A percentile compares a stretch with the other conserved stretches of the same genome.
phyloP scores from a whole-genome alignment of 2,329 filamentous ascomycete genomes.

The Colletotrichum cordylinicola region DNA sequence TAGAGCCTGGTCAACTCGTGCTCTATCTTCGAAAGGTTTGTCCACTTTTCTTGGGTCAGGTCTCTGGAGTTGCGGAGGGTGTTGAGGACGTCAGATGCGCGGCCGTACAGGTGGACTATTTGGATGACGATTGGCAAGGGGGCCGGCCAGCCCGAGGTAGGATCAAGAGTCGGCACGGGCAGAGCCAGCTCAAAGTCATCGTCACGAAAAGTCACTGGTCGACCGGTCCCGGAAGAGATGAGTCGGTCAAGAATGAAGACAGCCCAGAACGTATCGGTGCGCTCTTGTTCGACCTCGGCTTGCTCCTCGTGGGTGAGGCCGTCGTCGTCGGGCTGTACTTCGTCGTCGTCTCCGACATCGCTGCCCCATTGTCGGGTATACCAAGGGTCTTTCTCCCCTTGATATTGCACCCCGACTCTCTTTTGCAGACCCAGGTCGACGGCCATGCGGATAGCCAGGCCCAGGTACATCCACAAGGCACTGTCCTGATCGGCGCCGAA shows the following conservation, averaged over 20 bases:
- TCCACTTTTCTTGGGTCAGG: conserved; percentile 76
- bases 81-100: conserved; percentile 85
- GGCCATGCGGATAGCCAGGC: conserved; percentile 84
- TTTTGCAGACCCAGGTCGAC: conserved; percentile 84
- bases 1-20: conserved; percentile 75
- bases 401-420: conserved; percentile 72
- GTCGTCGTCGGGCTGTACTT: conserved; percentile 47
- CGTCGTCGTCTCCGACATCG: conserved; percentile 27
- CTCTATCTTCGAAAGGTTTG: conserved; percentile 78
- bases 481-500: conserved; percentile 90
- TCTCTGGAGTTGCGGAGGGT: conserved; percentile 77
- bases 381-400: conserved; percentile 58
- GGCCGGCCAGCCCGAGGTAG: conserved; percentile 72
- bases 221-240: conserved; percentile 85
- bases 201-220: conserved; percentile 82
- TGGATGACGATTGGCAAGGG: conserved; percentile 82
- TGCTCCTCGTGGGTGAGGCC: conserved; percentile 55
- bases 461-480: conserved; percentile 92
- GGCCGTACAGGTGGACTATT: conserved; percentile 85
- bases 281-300: conserved; percentile 76
- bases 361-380: conserved; percentile 48
- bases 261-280: conserved; percentile 88
- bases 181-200: conserved; percentile 85
- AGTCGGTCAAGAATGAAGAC: conserved; percentile 88
- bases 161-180: conserved; percentile 53